Conservation (phyloP, 2,329 filamentous ascomycete species). For the Chaetoscypha palmicola region DNA sequence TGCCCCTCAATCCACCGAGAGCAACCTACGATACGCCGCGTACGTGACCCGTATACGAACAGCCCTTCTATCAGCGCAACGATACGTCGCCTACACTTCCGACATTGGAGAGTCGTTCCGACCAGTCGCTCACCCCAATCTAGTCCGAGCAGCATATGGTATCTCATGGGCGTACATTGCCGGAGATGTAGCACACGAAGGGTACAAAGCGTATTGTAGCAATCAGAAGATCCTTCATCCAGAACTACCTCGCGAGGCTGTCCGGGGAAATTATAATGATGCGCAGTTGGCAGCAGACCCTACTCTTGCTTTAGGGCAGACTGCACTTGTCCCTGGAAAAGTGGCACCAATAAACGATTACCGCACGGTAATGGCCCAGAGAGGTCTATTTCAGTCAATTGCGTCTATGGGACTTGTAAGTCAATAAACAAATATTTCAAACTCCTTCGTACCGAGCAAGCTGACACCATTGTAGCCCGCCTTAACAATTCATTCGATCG, state of each 20-base stretch:
- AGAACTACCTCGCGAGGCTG: slow-evolving; percentile 40
- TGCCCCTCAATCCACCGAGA: slow-evolving; percentile 73
- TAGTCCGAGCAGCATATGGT: slow-evolving; percentile 78
- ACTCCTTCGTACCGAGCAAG: slow-evolving; percentile 10
- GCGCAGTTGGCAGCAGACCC: slow-evolving; percentile 19
- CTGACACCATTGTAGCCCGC: slow-evolving; percentile 7
- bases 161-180: slow-evolving; percentile 89
- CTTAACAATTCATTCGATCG: slow-evolving; percentile 52
- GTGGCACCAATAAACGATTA: slow-evolving; percentile 81
- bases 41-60: slow-evolving; percentile 83
- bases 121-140: slow-evolving; percentile 77
- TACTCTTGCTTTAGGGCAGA: slow-evolving; percentile 10
- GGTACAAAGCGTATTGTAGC: slow-evolving; percentile 87
- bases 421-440: no score
- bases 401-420: slow-evolving; percentile 89
- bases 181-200: slow-evolving; percentile 86
- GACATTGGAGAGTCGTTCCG: slow-evolving; percentile 96
- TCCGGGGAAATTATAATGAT: slow-evolving; percentile 28
- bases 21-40: slow-evolving; percentile 80
- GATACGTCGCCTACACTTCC: slow-evolving; percentile 94
- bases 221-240: slow-evolving; percentile 74
- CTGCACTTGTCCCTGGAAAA: slow-evolving; percentile 32
- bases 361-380: slow-evolving; percentile 81
- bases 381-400: slow-evolving; percentile 82
- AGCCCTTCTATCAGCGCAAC: slow-evolving; percentile 81